Evolutionary conservation across 2,329 filamentous ascomycete species (phyloP).

Genomic region (Myriosclerotinia duriaeana): DNA sequence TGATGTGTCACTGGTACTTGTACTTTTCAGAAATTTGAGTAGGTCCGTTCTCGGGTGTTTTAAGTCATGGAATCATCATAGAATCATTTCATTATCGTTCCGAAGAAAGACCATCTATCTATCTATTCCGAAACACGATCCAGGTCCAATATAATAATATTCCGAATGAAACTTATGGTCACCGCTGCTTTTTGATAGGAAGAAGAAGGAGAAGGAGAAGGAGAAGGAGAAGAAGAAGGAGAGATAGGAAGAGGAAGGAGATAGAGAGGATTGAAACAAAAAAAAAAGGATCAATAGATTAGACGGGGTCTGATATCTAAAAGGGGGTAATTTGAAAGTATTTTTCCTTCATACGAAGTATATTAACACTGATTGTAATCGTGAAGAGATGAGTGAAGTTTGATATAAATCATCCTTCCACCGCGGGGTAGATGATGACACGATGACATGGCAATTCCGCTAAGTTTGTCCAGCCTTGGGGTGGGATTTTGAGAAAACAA

Average conservation of each 20-base stretch:
- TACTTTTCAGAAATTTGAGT: not conserved
- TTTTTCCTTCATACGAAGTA: too few species aligned
- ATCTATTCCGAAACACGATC: not conserved
- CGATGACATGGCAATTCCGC: too few species aligned
- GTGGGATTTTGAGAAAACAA: too few species aligned
- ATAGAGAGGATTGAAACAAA: not conserved
- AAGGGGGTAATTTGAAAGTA: not conserved
- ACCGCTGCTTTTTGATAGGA: too few species aligned
- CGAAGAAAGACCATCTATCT: not conserved
- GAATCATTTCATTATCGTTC: not conserved
- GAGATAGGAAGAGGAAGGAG: not conserved
- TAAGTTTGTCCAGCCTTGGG: too few species aligned
- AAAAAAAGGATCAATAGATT: too few species aligned
- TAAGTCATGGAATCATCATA: not conserved
- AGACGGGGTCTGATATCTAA: not conserved
- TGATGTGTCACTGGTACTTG: conserved; percentile 13
- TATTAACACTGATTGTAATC: too few species aligned
- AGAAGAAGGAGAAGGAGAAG: not conserved
- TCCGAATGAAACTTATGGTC: too few species aligned
- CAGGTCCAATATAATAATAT: too few species aligned
- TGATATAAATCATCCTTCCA: too few species aligned
- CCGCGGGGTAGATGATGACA: too few species aligned
- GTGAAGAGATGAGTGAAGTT: too few species aligned
- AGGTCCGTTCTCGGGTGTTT: conserved; percentile 11
- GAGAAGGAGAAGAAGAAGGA: not conserved